phyloP scores from a whole-genome alignment of 139 green algal species.

The Raphidocelis subcapitata region DNA sequence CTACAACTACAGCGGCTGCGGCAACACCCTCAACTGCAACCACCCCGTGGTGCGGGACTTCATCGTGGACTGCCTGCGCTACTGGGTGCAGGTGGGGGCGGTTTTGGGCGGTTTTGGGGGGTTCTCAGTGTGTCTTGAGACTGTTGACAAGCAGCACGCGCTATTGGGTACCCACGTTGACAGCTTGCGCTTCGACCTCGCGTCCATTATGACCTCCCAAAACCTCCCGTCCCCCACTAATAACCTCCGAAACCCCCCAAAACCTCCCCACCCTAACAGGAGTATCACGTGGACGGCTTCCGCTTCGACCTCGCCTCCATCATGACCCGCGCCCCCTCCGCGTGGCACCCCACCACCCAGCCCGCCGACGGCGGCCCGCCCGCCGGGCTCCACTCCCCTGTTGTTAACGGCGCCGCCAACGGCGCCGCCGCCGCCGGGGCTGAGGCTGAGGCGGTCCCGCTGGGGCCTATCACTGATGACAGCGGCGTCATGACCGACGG shows the following conservation, averaged over 20 bases:
- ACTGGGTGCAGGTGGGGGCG: slow-evolving; percentile 78
- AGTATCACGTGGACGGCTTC: slow-evolving; percentile 92
- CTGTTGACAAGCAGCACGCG: not conserved
- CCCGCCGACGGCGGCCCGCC: slow-evolving; percentile 10
- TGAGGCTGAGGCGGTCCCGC: not conserved
- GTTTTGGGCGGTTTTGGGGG: not conserved
- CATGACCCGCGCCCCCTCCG: slow-evolving; percentile 85
- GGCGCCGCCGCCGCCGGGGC: too few relatives aligned
- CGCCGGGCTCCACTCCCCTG: not conserved
- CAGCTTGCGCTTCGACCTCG: not conserved
- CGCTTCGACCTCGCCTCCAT: slow-evolving; percentile 97
- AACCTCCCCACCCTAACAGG: slow-evolving; percentile 19
- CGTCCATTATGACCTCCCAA: not conserved
- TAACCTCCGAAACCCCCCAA: not conserved
- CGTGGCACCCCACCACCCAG: slow-evolving; percentile 67
- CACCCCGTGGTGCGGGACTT: slow-evolving; percentile 88
- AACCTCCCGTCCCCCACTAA: not conserved
- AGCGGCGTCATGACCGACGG: slow-evolving; percentile 68
- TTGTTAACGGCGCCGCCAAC: too few relatives aligned
- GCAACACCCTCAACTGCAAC: slow-evolving; percentile 99
- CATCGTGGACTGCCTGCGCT: slow-evolving; percentile 93
- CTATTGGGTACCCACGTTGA: not conserved
- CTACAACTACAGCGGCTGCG: slow-evolving; percentile 98
- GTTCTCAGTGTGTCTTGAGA: too few relatives aligned
- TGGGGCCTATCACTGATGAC: slow-evolving; percentile 22